Evolutionary conservation across 352 stramenopile genomes (phyloP).

Genomic region (Phytophthora pseudosyringae): DNA sequence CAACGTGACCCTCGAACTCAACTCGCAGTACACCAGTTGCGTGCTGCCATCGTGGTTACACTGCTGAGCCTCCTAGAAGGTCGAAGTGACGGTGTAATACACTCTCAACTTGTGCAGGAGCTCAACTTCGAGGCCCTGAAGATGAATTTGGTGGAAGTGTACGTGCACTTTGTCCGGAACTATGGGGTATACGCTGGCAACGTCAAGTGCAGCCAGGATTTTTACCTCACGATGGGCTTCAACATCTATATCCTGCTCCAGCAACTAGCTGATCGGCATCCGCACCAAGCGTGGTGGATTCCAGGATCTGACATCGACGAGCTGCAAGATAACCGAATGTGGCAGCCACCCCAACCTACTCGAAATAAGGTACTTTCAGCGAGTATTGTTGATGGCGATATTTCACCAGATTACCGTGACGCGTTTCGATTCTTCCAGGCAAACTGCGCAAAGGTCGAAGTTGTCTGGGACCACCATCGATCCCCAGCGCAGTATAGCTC

Average conservation of each 20-base stretch:
- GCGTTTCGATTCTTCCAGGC: constrained; percentile 74
- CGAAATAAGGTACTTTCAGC: constrained; percentile 12
- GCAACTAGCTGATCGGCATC: constrained; percentile 59
- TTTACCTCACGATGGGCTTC: constrained; percentile 76
- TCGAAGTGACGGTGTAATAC: constrained; percentile 57
- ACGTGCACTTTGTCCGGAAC: constrained; percentile 49
- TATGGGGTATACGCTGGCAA: constrained; percentile 63
- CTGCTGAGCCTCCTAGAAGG: constrained; percentile 74
- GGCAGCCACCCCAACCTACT: constrained; percentile 2
- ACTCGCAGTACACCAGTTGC: constrained; percentile 38
- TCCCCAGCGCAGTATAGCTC: not conserved
- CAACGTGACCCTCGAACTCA: constrained; percentile 28
- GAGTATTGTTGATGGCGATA: not conserved
- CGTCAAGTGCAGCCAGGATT: constrained; percentile 63
- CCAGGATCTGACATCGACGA: constrained; percentile 26
- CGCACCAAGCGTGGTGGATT: constrained; percentile 51
- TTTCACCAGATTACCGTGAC: constrained; percentile 42
- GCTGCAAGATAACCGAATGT: constrained; percentile 5
- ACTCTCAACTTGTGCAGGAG: constrained; percentile 72
- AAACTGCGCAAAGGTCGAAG: constrained; percentile 69
- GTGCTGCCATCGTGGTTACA: constrained; percentile 63
- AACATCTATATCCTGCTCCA: constrained; percentile 83
- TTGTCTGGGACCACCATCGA: constrained; percentile 64
- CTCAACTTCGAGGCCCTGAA: constrained; percentile 78
- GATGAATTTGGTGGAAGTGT: constrained; percentile 66